Base-by-base conservation (phyloP, 2,329 filamentous ascomycete species). In the Xylariaceae sp. region DNA sequence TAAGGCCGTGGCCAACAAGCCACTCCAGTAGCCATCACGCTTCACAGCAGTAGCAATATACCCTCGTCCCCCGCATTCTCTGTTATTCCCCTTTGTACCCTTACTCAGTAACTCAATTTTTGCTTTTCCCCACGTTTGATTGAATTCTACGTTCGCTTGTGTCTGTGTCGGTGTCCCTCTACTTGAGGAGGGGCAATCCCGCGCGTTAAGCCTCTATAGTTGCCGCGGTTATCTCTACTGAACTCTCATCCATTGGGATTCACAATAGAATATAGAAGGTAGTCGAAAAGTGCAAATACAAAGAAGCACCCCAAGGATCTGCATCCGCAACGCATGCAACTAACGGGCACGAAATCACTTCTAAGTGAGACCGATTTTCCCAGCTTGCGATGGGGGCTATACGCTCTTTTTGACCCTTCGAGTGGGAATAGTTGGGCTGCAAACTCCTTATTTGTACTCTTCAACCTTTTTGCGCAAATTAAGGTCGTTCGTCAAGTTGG, bases 251-350 rank as follows among this genome's bases (percentile, higher is more conserved):
- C 53, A 55, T 56, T 56, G 50, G 51, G 49, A 61, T 58, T 60
- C 60, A 60, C 59, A 59, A 63, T 61, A 60, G 60, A 59, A 63
- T 61, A 63, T 60, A 62, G 53, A 58, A 60, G 59, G 54, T 53
- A 58, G 60, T 62, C 39, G 59, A 57, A 19, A 63, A 60, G 57
- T 51, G 50, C 51, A 56, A 61, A 60, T 56, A 58, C 53, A 59
- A 59, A 62, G 53, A 52, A 47, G 53, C 56, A 51, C 48, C 48
- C 58, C 26, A 47, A 47, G 42, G 26, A 41, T 39, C 46, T 56
- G 53, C 50, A 34, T 47, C 50, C 47, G 56, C 19, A 30, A 46
- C 41, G 47, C 43, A 56, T 53, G 45, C 43, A 42, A 49, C 45
- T 31, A 37, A 42, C 44, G 27, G 47, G 34, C 19, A 19, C n/a